Evolutionary conservation across 176 grass and related monocot genomes (phyloP).

Genomic region (Bromus sterilis): DNA sequence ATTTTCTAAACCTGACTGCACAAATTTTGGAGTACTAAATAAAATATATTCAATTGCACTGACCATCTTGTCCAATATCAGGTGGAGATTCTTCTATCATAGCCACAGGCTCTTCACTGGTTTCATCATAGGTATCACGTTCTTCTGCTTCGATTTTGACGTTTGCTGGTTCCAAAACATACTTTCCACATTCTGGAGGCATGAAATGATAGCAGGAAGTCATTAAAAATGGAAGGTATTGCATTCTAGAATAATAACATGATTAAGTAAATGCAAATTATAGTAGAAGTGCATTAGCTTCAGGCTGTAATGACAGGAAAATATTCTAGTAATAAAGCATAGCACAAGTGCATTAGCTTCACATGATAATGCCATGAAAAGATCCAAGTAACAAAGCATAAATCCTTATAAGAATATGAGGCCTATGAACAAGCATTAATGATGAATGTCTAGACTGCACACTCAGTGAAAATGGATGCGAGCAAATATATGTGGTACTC

Average conservation of each 20-base stretch:
- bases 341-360: not conserved
- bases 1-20: not conserved
- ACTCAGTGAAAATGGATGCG: not conserved
- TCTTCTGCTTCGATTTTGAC: constrained; percentile 69
- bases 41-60: constrained; percentile 13
- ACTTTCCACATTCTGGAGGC: constrained; percentile 43
- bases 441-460: not conserved
- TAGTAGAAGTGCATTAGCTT: not conserved
- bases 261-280: not conserved
- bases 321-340: not conserved
- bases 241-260: not conserved
- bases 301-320: not conserved
- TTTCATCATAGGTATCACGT: constrained; percentile 64
- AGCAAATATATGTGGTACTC: not conserved
- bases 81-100: constrained; percentile 87
- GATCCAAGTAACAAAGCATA: not conserved
- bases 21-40: not conserved
- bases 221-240: not conserved
- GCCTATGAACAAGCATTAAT: not conserved
- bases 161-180: constrained; percentile 14
- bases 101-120: constrained; percentile 59
- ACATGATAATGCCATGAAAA: not conserved
- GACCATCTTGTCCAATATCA: constrained; percentile 50
- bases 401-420: not conserved
- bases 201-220: constrained; percentile 2